Evolutionary conservation across 2,329 filamentous ascomycete genomes (phyloP).

Genomic region (Venturia aucupariae): DNA sequence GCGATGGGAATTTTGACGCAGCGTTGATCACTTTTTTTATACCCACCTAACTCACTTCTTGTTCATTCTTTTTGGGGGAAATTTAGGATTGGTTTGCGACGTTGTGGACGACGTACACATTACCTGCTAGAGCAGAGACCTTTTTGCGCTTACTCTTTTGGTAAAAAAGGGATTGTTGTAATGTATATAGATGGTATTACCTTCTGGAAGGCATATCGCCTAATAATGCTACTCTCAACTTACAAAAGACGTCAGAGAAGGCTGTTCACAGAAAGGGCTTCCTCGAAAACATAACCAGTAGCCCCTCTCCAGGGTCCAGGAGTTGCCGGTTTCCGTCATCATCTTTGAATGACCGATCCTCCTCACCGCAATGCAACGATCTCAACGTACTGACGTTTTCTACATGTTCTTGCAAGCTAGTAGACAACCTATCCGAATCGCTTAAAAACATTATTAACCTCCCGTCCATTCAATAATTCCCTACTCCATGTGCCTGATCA

Average conservation of each 20-base stretch:
- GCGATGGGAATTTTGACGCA: neutral
- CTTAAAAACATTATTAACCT: too few relatives aligned
- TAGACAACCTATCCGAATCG: too few relatives aligned
- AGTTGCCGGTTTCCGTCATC: too few relatives aligned
- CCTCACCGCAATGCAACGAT: too few relatives aligned
- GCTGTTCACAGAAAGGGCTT: neutral
- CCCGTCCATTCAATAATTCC: too few relatives aligned
- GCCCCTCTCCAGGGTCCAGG: neutral
- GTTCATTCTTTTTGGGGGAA: neutral
- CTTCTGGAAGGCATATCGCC: neutral
- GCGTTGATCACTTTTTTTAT: neutral
- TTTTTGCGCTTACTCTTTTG: neutral
- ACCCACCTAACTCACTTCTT: neutral
- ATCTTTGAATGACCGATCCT: too few relatives aligned
- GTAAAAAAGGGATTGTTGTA: neutral
- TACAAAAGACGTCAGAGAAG: neutral
- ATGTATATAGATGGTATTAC: neutral
- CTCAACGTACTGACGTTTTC: too few relatives aligned
- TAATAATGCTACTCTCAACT: neutral
- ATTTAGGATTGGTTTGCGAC: neutral
- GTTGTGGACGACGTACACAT: neutral
- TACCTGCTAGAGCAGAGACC: neutral
- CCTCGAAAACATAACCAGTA: neutral
- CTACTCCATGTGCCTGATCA: too few relatives aligned
- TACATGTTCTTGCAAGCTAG: too few relatives aligned